Evolutionary conservation across 2,329 filamentous ascomycete species (phyloP), one percentile per base, ranked within the genome.

Genomic region (Colletotrichum filicis): DNA sequence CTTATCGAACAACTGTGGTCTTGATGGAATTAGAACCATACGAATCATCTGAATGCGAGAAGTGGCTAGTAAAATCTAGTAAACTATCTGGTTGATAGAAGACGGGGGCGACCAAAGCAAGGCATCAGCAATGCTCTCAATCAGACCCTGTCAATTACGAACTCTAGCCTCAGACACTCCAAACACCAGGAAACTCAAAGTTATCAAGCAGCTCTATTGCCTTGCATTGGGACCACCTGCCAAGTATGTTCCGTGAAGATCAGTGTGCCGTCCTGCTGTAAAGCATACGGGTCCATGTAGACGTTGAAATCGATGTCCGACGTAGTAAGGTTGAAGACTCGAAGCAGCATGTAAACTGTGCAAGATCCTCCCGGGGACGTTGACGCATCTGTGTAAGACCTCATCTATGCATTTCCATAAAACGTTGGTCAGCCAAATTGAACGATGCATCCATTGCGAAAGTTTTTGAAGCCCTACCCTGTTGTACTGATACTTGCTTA

Each of bases 401-500:
- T 42, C 66, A 64, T 69, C 66, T 64, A 5, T n/a, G 42, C 7
- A 22, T n/a, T 35, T 35, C 32, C 11, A 46, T 6, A 3, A 7
- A 32, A n/a, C 8, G 7, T 30, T 16, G 3, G 3, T 28, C 12
- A 68, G 65, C 28, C 14, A 61, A 57, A 11, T 19, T 32, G 6
- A 16, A 0, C 16, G 1, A 32, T 14, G 12, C 26, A 26, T 1
- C 5, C 0, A 1, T 55, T 26, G 22, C 5, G 24, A 11, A 19
- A 19, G 7, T 0, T 19, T 22, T 4, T 1, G 9, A 19, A 49
- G 19, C 9, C 82, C 74, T 76, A 86, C 85, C 74, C 79, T 77
- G 37, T 78, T 68, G 61, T 85, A 86, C 75, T 89, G 87, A 1
- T 75, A 73, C 35, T 83, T 81, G 74, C 84, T 88, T 79, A 89